These are phyloP conservation scores for Lenzites betulinus DNA, from an alignment of 768 basidiomycete species.

Conservation along the genomic window DNA sequence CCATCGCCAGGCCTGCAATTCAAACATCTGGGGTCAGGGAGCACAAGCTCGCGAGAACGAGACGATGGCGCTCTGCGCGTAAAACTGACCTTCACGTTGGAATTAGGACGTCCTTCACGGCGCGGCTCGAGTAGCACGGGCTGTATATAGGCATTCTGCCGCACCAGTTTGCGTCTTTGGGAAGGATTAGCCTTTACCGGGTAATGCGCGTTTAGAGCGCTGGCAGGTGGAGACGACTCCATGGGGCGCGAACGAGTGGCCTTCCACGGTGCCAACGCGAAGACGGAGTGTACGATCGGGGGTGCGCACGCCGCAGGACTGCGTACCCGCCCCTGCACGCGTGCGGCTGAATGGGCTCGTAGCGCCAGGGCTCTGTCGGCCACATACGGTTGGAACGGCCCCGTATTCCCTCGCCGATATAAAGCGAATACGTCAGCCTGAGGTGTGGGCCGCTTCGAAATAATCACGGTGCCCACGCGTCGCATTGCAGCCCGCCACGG, in stretches of 20 bases:
- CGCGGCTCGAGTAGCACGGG: neutral
- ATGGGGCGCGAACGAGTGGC: neutral
- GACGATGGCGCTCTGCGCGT: slow-evolving; percentile 4
- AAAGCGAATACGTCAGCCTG: slow-evolving; percentile 13
- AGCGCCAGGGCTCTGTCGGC: slow-evolving; percentile 9
- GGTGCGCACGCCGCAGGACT: slow-evolving; percentile 9
- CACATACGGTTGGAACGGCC: slow-evolving; percentile 3
- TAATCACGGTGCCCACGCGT: neutral
- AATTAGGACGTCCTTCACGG: neutral
- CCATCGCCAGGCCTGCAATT: neutral
- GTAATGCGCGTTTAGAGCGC: neutral
- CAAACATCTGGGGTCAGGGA: slow-evolving; percentile 2
- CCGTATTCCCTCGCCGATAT: neutral
- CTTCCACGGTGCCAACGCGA: neutral
- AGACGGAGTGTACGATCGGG: neutral
- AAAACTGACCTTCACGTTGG: slow-evolving; percentile 2
- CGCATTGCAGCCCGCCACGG: neutral
- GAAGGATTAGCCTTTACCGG: neutral
- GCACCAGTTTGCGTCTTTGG: neutral
- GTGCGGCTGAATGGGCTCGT: neutral
- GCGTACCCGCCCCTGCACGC: slow-evolving; percentile 1
- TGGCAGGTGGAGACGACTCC: slow-evolving; percentile 11
- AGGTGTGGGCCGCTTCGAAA: slow-evolving; percentile 1
- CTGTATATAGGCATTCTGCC: neutral
- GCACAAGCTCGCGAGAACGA: neutral